A percentile compares a stretch with the other conserved stretches of the same genome.
phyloP scores from a whole-genome alignment of 1,284 basidiomycete species.

The Schizopora paradoxa region DNA sequence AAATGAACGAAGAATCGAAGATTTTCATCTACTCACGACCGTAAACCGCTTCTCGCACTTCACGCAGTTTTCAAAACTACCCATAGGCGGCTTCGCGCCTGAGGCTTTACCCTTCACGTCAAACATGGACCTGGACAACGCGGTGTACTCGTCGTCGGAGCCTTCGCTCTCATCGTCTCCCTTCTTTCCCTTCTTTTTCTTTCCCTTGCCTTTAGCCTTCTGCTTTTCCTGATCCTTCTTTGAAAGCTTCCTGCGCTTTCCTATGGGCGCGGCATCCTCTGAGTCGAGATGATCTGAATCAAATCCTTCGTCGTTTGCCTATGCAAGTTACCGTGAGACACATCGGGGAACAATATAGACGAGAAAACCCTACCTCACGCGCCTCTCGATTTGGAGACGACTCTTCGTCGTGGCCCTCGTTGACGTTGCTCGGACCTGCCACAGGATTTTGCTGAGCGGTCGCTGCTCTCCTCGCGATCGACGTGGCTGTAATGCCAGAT shows the following conservation, averaged over 20 bases:
- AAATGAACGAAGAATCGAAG: not conserved
- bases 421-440: constrained; percentile 44
- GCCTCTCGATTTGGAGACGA: constrained; percentile 9
- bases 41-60: constrained; percentile 84
- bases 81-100: constrained; percentile 59
- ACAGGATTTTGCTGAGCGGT: constrained; percentile 32
- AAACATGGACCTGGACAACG: constrained; percentile 53
- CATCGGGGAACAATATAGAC: constrained; percentile 1
- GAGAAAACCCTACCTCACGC: constrained; percentile 8
- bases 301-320: constrained; percentile 29
- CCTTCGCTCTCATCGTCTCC: constrained; percentile 43
- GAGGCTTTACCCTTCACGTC: constrained; percentile 35
- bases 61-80: constrained; percentile 79
- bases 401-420: constrained; percentile 22
- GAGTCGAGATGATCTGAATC: constrained; percentile 74
- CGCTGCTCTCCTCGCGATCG: constrained; percentile 50
- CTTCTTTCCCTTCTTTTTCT: constrained; percentile 42
- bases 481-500: constrained; percentile 70
- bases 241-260: constrained; percentile 36
- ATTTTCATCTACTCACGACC: constrained; percentile 54
- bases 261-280: constrained; percentile 35
- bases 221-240: constrained; percentile 35
- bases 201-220: constrained; percentile 32
- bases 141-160: constrained; percentile 47
- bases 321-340: constrained; percentile 16